These are phyloP conservation scores for Gastrolobium bilobum DNA, from an alignment of 306 rosid species.

Conservation along the genomic window DNA sequence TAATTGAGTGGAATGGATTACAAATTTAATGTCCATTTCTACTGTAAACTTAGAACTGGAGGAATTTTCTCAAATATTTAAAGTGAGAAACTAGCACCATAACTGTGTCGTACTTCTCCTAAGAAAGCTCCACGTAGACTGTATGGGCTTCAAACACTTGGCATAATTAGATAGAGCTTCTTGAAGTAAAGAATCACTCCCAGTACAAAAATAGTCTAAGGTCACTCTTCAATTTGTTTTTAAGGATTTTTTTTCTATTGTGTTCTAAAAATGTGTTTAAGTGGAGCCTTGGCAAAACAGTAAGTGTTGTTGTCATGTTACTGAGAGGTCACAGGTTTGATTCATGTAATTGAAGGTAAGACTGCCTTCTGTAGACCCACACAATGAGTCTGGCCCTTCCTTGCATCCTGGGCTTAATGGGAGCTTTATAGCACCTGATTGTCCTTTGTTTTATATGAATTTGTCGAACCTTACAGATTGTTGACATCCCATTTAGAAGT, in stretches of 20 bases:
- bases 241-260: background rate
- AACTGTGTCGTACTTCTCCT: background rate
- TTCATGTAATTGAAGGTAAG: too few relatives aligned
- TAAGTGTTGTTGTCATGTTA: too few relatives aligned
- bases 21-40: background rate
- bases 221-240: too few relatives aligned
- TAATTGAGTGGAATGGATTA: background rate
- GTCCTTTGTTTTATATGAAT: background rate
- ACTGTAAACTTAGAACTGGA: background rate
- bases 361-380: too few relatives aligned
- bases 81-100: background rate
- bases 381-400: too few relatives aligned
- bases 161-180: conserved; percentile 3
- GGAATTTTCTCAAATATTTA: background rate
- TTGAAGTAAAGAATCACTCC: background rate
- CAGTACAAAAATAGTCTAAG: background rate
- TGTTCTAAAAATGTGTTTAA: background rate
- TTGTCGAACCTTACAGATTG: background rate
- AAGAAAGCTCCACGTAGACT: background rate
- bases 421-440: too few relatives aligned
- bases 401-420: too few relatives aligned
- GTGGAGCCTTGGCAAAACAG: too few relatives aligned
- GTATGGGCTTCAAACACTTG: background rate
- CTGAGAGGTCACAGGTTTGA: too few relatives aligned
- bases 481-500: too few relatives aligned